Evolutionary conservation across 345 rosid species (phyloP), one percentile per base, ranked within the genome.

Genomic region (Eutrema japonicum): DNA sequence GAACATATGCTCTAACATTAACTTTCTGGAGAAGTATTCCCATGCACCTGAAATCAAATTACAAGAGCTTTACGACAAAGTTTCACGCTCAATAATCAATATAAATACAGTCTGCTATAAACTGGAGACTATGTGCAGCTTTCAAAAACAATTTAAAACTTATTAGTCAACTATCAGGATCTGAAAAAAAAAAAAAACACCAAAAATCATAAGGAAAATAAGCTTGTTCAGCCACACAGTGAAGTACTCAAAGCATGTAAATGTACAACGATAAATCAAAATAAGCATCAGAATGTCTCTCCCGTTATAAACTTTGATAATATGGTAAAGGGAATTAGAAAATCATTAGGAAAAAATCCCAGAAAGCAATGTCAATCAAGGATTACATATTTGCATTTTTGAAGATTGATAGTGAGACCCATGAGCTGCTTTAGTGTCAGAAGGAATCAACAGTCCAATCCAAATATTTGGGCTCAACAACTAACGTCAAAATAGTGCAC

Each of bases 1-100:
- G 84, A 66, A 94, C 98, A 84, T 88, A 94, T 61, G 78, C 79
- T 78, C 91, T 82, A 70, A 91, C 96, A 71, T 83, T 89, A 71
- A 91, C 89, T 81, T 94, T 94, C 79, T 91, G 98, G 74, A 94
- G 88, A 75, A 94, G 96, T 81, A 91, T 78, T 36, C 98, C 97
- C 43, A 91, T 82, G 83, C 98, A 91, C 78, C 98, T 94, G 80
- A 57, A 79, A 80, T 22, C 64, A 55, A 77, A 57, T 68, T 36
- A 69, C 40, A 60, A 72, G 47, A 72, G 43, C 59, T 57, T 66
- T 59, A 65, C 8, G 0, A 57, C 43, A 63, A 33, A 63, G 14
- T 26, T 47, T 11, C 2, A 38, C 13, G 10, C n/a, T 48, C 54
- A 30, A 16, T 37, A 18, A 32, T 55, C 13, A 13, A 63, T 47